These are phyloP conservation scores for Sporodiniella umbellata DNA, from an alignment of 371 early-diverging fungal species.

Conservation along the genomic window DNA sequence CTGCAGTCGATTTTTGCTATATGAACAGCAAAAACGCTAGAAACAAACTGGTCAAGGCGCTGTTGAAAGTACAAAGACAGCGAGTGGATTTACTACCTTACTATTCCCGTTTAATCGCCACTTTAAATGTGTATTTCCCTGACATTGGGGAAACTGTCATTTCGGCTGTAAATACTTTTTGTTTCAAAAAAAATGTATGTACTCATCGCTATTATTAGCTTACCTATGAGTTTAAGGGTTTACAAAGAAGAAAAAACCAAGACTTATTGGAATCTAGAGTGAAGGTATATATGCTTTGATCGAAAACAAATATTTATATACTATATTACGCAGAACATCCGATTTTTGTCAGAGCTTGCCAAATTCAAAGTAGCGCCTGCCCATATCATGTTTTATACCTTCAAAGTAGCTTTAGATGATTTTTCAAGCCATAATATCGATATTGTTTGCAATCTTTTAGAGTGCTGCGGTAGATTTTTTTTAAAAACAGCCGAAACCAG, in stretches of 20 bases:
- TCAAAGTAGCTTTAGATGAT: conserved; percentile 83
- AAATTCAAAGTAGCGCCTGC: conserved; percentile 87
- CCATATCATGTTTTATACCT: conserved; percentile 77
- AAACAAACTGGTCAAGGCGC: conserved; percentile 69
- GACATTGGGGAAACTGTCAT: conserved; percentile 77
- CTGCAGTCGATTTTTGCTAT: conserved; percentile 92
- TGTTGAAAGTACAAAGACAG: conserved; percentile 77
- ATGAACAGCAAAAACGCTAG: conserved; percentile 79
- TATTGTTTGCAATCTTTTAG: conserved; percentile 79
- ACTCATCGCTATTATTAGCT: conserved; percentile 40
- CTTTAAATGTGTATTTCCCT: conserved; percentile 79
- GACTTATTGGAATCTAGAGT: conserved; percentile 72
- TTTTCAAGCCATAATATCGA: conserved; percentile 83
- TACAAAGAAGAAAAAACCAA: conserved; percentile 65
- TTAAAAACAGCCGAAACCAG: conserved; percentile 72
- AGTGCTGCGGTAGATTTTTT: conserved; percentile 89
- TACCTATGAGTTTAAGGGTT: conserved; percentile 71
- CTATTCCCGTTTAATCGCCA: conserved; percentile 88
- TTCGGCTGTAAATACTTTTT: conserved; percentile 41
- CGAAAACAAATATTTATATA: background rate
- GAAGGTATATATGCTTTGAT: conserved; percentile 59
- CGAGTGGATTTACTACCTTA: conserved; percentile 88
- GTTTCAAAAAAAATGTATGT: background rate
- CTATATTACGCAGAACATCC: conserved; percentile 62
- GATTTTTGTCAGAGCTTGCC: conserved; percentile 86